Base-by-base conservation (phyloP, 2,329 filamentous ascomycete genomes). In the Eutypella sp. region DNA sequence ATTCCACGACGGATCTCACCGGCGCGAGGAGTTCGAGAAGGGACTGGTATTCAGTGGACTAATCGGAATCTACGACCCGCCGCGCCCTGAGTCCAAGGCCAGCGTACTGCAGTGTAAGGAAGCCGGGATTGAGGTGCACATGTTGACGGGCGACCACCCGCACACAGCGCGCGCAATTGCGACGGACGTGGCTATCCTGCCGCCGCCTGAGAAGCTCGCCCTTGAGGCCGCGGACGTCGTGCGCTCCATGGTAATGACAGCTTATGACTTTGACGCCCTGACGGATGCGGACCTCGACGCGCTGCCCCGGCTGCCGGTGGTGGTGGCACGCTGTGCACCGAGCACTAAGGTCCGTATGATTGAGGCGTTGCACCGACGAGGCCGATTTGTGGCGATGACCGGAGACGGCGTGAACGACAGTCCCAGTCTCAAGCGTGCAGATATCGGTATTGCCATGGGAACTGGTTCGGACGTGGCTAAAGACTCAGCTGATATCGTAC, bases 401-500 rank as follows among this genome's bases (percentile, higher is more conserved):
- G 85, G 85, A 47, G 84, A 88, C 56, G 85, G 85, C 48, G 84
- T 87, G 39, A 88, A 88, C 57, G 85, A 89, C 57, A 82, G 81
- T 3, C 85, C 85, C 2, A 84, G 82, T 3, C 74, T 88, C 18
- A 82, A 84, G 58, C 74, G 78, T 43, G 80, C 85, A 2, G 84
- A 88, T 59, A 82, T 88, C 4, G 85, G 84, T 48, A 88, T 88
- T 55, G 81, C 79, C 25, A 85, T 85, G 80, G 81, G 54, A 5
- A 67, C 76, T 7, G 81, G 82, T 2, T 81, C 76, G 13, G 82
- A 85, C 49, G 81, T 85, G 4, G 81, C 81, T 19, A 84, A 84
- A 58, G 67, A 71, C 34, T 78, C 78, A 0, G 84, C 82, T 0
- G 83, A 87, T 54, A 81, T 87, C 46, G 79, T 87, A 11, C 67